Evolutionary conservation across 768 basidiomycete genomes (phyloP), one percentile per base, ranked within the genome.

Genomic region (Lentinula aciculospora): DNA sequence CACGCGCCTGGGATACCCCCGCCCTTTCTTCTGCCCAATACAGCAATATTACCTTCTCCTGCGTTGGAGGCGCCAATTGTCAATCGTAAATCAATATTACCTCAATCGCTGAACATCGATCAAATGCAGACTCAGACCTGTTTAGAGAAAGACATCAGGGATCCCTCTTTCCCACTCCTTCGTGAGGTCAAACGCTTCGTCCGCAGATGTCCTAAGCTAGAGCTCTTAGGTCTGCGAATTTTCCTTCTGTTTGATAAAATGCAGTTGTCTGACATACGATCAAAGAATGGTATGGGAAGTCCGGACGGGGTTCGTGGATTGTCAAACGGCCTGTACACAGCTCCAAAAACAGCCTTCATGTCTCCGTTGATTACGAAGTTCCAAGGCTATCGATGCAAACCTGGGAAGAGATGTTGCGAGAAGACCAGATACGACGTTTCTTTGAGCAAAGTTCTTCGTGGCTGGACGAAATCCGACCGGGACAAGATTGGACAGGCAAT

Each of bases 141-240:
- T 63, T 53, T 57, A 36, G 25, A 46, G 4, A 57, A 59, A 53
- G 56, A 55, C 32, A 21, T 34, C 10, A 64, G 58, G 1, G 73
- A 75, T 58, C 66, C 71, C n/a, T 69, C 69, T 15, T 66, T 75
- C 59, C 74, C 73, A 4, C 67, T 66, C 17, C 53, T 70, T 19
- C 66, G 74, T 50, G 74, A 75, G 53, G 64, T 75, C 47, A 74
- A 72, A 58, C 67, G 72, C 29, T 71, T 75, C 59, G 69, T 69
- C 42, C 68, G 72, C 49, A 70, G 70, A 51, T 74, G 68, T 56
- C 66, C 71, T n/a, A 66, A 62, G 56, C 58, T 75, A n/a, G 60
- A 62, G 25, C 40, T 63, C 32, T 53, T 75, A 46, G 69, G 72
- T 72, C 59, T 19, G 66, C 61, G 12, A 19, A 13, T 2, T 9